Conservation (phyloP, 106 monocot species). For the Apostasia shenzhenica region DNA sequence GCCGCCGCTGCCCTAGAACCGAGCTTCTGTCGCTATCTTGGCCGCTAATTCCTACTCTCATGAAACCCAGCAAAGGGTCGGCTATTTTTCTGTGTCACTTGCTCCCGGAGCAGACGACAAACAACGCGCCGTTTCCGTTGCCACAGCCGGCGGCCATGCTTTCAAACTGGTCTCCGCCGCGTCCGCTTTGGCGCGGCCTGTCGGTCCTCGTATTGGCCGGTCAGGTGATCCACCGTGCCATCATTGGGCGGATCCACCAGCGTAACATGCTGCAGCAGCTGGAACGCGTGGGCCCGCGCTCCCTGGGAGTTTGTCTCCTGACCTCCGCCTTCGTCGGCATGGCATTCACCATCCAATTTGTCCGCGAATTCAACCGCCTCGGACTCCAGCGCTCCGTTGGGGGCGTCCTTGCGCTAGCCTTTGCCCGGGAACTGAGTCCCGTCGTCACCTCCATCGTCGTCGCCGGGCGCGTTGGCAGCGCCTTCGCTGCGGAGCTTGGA, state of each 20-base stretch:
- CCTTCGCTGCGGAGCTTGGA: constrained; percentile 69
- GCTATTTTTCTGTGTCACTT: not conserved
- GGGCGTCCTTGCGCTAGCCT: constrained; percentile 85
- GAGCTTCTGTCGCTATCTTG: too few relatives aligned
- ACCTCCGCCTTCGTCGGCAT: constrained; percentile 81
- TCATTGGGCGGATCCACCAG: constrained; percentile 49
- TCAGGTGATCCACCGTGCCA: constrained; percentile 51
- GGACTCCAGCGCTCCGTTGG: constrained; percentile 83
- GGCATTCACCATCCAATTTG: constrained; percentile 95
- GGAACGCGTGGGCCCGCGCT: constrained; percentile 70
- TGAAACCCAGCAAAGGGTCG: too few relatives aligned
- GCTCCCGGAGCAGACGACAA: constrained; percentile 9
- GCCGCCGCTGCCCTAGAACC: too few relatives aligned
- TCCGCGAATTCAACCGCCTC: constrained; percentile 87
- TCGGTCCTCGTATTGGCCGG: constrained; percentile 54
- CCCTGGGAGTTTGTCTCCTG: constrained; percentile 76
- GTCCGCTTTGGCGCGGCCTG: constrained; percentile 61
- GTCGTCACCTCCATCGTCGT: constrained; percentile 81
- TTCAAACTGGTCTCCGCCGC: constrained; percentile 40
- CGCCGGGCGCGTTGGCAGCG: constrained; percentile 71
- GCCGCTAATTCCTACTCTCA: too few relatives aligned
- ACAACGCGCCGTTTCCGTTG: constrained; percentile 18
- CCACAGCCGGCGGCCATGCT: constrained; percentile 9
- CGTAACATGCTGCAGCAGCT: constrained; percentile 80
- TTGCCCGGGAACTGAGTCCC: constrained; percentile 78